A percentile compares a stretch with the other conserved stretches of the same genome.
Evolutionary conservation across 257 asterid genomes (phyloP).

Genomic region (Gentiana dahurica): DNA sequence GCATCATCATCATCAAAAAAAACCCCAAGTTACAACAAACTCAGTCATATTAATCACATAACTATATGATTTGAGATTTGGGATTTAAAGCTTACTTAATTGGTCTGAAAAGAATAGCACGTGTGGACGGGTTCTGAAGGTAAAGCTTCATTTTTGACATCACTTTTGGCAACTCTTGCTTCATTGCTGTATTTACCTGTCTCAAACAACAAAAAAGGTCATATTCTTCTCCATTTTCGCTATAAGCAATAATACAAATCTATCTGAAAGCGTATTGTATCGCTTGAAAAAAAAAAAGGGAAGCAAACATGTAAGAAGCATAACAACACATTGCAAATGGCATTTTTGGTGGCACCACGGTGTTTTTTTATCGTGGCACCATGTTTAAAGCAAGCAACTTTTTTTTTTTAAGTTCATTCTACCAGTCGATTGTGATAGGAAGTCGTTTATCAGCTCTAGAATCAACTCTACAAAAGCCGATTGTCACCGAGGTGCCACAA

Average conservation of each 20-base stretch:
- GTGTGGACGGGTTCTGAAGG: slow-evolving; percentile 88
- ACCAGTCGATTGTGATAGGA: no score
- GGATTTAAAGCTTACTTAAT: slow-evolving; percentile 51
- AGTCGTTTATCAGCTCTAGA: no score
- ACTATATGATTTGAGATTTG: background rate
- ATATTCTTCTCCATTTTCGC: background rate
- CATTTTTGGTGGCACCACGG: no score
- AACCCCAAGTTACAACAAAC: no score
- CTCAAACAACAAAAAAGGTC: background rate
- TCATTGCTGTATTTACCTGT: slow-evolving; percentile 69
- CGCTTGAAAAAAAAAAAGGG: background rate
- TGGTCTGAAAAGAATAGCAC: slow-evolving; percentile 90
- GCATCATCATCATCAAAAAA: slow-evolving; percentile 13
- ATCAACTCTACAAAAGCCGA: no score
- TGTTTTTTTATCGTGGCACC: no score
- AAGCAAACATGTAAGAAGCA: background rate
- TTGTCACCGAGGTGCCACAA: no score
- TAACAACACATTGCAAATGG: background rate
- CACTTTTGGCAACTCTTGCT: slow-evolving; percentile 74
- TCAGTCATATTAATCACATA: background rate
- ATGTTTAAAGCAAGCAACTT: no score
- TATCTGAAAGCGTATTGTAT: background rate
- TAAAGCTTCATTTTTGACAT: slow-evolving; percentile 93
- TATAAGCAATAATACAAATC: background rate
- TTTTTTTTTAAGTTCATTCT: no score